Percentiles rank a stretch among this genome's conserved stretches.
These are phyloP conservation scores for Gossypium turneri DNA, from an alignment of 345 rosid genomes.

Conservation along the genomic window DNA sequence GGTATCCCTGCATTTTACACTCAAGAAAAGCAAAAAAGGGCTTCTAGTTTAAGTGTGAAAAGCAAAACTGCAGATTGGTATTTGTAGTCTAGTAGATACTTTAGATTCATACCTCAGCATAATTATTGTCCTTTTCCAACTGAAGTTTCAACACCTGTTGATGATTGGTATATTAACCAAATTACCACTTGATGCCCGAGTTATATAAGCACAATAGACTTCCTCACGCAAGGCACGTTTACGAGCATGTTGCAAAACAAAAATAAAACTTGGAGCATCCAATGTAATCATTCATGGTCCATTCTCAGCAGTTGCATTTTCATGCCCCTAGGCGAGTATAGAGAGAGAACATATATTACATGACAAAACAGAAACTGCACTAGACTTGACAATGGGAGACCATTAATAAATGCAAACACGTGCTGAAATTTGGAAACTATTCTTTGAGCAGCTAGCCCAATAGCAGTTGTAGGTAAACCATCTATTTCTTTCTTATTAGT, in stretches of 20 bases:
- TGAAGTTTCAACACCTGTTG: conserved; percentile 69
- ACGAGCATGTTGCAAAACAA: conserved; percentile 85
- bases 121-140: conserved; percentile 70
- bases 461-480: conserved; percentile 87
- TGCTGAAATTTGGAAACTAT: conserved; percentile 35
- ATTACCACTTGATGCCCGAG: conserved; percentile 73
- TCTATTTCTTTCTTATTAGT: conserved; percentile 76
- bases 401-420: neutral
- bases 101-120: conserved; percentile 65
- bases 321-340: conserved; percentile 52
- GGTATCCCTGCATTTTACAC: no score
- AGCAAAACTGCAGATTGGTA: no score
- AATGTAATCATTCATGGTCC: conserved; percentile 87
- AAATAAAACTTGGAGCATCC: conserved; percentile 70
- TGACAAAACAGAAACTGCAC: neutral
- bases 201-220: conserved; percentile 61
- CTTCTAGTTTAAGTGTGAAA: no score
- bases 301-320: conserved; percentile 72
- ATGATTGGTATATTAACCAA: conserved; percentile 67
- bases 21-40: no score
- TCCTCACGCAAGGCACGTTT: conserved; percentile 81
- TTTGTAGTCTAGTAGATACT: conserved; percentile 5
- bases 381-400: neutral
- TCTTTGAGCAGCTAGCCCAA: conserved; percentile 84
- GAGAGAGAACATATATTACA: neutral